A percentile compares a stretch with the other conserved stretches of the same genome.
phyloP scores from a whole-genome alignment of 495 filamentous ascomycete genomes.

The Clavariopsis aquatica region DNA sequence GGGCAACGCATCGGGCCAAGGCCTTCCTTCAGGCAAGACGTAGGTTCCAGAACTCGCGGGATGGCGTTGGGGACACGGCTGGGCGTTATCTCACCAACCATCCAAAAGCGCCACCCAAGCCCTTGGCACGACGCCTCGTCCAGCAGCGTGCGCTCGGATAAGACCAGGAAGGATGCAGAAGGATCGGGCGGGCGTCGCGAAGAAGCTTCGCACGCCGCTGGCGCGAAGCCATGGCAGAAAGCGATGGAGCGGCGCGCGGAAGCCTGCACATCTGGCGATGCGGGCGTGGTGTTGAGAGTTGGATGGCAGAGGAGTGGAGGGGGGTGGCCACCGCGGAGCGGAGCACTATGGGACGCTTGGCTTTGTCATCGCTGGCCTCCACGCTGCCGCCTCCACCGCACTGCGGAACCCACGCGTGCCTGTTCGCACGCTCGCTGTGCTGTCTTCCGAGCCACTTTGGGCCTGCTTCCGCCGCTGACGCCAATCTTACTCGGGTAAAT shows the following conservation, averaged over 20 bases:
- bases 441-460: background rate
- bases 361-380: background rate
- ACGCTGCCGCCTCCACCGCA: background rate
- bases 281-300: conserved; percentile 6
- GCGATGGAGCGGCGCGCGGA: background rate
- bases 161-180: conserved; percentile 18
- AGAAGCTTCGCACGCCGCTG: conserved; percentile 19
- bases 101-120: conserved; percentile 37
- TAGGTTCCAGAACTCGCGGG: conserved; percentile 32
- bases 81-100: conserved; percentile 21
- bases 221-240: background rate
- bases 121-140: conserved; percentile 30
- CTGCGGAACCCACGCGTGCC: background rate
- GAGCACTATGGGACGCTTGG: conserved; percentile 4
- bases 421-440: conserved; percentile 2
- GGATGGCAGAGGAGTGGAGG: background rate
- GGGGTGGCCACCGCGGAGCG: background rate
- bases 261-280: background rate
- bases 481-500: conserved; percentile 25
- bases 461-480: conserved; percentile 14
- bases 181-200: conserved; percentile 5
- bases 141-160: conserved; percentile 12
- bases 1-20: conserved; percentile 30
- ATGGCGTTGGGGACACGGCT: conserved; percentile 21
- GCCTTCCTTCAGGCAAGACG: conserved; percentile 18